These are phyloP conservation scores for Bruguiera parviflora DNA, from an alignment of 345 rosid species.

Conservation along the genomic window DNA sequence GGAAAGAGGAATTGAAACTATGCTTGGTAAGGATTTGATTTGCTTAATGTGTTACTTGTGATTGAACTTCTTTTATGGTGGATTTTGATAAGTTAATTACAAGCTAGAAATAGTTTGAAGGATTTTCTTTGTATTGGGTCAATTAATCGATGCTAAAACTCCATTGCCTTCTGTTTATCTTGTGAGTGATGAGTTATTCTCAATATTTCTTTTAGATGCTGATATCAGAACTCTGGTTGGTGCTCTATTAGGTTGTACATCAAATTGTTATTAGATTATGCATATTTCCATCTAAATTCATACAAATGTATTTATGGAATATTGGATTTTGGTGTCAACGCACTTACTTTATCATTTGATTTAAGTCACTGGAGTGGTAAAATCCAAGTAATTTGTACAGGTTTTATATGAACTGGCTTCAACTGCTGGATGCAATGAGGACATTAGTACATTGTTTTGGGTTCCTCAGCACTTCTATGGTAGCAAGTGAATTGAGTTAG, in stretches of 20 bases:
- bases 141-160: not conserved
- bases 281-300: not conserved
- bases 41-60: not conserved
- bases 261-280: not conserved
- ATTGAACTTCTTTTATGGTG: not conserved
- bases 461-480: not conserved
- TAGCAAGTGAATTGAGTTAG: conserved; percentile 13
- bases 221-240: conserved; percentile 11
- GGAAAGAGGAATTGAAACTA: not conserved
- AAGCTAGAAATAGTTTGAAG: not conserved
- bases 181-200: not conserved
- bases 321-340: not conserved
- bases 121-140: not conserved
- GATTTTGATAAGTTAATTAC: not conserved
- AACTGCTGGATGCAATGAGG: conserved; percentile 5
- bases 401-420: conserved; percentile 9
- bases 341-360: conserved; percentile 16
- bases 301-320: not conserved
- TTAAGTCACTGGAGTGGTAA: conserved; percentile 12
- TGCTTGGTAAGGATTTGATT: not conserved
- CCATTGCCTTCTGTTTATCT: not conserved
- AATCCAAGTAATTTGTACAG: conserved; percentile 5
- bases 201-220: conserved; percentile 3
- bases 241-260: not conserved
- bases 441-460: conserved; percentile 16